A percentile compares a stretch with the other conserved stretches of the same genome.
Conservation (phyloP, 768 basidiomycete species). For the Lactarius deliciosus region DNA sequence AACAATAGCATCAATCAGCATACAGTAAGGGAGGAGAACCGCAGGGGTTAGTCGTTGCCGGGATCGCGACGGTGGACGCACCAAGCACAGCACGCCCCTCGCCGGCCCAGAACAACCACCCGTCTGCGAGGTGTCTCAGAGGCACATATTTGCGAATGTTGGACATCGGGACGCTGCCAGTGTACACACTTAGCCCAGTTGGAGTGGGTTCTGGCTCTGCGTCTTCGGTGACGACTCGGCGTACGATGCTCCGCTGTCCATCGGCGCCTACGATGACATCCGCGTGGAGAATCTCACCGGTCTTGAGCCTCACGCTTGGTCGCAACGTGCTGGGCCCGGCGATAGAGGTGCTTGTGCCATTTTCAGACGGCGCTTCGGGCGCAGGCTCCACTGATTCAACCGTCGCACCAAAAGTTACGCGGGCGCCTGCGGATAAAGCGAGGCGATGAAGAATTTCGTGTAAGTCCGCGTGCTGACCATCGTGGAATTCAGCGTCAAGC, state of each 20-base stretch:
- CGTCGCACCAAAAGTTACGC: constrained; percentile 20
- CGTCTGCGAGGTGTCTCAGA: constrained; percentile 23
- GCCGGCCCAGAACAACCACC: constrained; percentile 22
- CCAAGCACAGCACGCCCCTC: constrained; percentile 10
- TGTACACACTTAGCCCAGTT: constrained; percentile 33
- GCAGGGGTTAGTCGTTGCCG: not conserved
- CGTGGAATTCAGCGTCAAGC: constrained; percentile 14
- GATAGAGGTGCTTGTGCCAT: constrained; percentile 12
- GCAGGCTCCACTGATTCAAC: constrained; percentile 24
- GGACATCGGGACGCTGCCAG: constrained; percentile 22
- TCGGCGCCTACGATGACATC: constrained; percentile 36
- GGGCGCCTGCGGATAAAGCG: constrained; percentile 25
- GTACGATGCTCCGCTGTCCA: constrained; percentile 31
- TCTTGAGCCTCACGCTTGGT: constrained; percentile 29
- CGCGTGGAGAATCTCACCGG: constrained; percentile 32
- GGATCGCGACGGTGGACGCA: constrained; percentile 3
- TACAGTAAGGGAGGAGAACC: no score
- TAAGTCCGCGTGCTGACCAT: constrained; percentile 27
- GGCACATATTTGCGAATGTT: constrained; percentile 20
- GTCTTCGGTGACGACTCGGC: constrained; percentile 34
- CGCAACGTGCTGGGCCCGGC: constrained; percentile 22
- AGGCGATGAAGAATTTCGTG: constrained; percentile 22
- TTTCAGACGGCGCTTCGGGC: constrained; percentile 12
- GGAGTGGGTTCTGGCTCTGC: constrained; percentile 31
- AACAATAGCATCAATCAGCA: not conserved